These are phyloP conservation scores for Talaromyces islandicus DNA, from an alignment of 2,329 filamentous ascomycete genomes.

Conservation along the genomic window DNA sequence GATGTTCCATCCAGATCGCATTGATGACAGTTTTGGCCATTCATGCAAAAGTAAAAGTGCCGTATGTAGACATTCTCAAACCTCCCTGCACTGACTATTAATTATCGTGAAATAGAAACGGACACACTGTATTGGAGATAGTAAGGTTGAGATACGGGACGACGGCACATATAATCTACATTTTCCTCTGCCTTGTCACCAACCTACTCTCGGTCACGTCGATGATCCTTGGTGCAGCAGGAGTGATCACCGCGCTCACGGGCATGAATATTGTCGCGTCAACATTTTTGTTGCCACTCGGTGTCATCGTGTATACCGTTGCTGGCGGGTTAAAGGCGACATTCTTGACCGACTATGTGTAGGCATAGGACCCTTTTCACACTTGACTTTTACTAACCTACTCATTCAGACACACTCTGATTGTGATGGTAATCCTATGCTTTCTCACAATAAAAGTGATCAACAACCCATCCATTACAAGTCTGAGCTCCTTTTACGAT, in stretches of 20 bases:
- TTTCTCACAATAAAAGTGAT: slow-evolving; percentile 7
- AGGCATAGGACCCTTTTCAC: neutral
- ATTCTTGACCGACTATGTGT: slow-evolving; percentile 10
- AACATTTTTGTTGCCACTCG: slow-evolving; percentile 6
- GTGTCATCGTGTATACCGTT: slow-evolving; percentile 7
- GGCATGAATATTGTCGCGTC: slow-evolving; percentile 10
- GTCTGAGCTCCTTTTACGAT: slow-evolving; percentile 8
- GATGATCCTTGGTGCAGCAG: slow-evolving; percentile 9
- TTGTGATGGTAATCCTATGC: slow-evolving; percentile 3
- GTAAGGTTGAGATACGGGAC: slow-evolving; percentile 6
- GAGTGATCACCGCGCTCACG: neutral
- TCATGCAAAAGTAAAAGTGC: slow-evolving; percentile 10
- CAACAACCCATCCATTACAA: slow-evolving; percentile 6
- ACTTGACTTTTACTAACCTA: neutral
- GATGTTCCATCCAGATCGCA: slow-evolving; percentile 6
- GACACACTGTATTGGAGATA: slow-evolving; percentile 8
- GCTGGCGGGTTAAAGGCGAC: slow-evolving; percentile 8
- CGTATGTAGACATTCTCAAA: neutral
- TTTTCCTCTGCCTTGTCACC: slow-evolving; percentile 9
- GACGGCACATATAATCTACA: slow-evolving; percentile 6
- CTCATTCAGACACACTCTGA: slow-evolving; percentile 5
- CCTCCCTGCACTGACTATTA: neutral
- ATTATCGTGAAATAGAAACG: neutral
- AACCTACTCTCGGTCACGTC: slow-evolving; percentile 6
- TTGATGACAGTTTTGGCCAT: slow-evolving; percentile 10